Percentiles rank a stretch among this genome's conserved stretches.
Evolutionary conservation across 495 filamentous ascomycete genomes (phyloP).

Genomic region (Alectoria sarmentosa): DNA sequence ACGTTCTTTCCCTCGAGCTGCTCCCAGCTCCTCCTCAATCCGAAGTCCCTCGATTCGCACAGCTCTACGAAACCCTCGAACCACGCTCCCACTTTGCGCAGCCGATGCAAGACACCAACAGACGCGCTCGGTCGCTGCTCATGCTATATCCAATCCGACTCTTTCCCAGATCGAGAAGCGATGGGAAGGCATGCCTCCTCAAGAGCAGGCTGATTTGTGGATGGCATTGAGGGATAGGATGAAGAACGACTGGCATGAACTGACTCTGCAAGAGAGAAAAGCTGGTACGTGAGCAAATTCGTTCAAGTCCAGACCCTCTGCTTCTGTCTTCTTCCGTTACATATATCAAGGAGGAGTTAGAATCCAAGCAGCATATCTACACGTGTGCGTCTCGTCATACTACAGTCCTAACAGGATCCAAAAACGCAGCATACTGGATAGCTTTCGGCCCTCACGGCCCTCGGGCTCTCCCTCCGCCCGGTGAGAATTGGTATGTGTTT

Average conservation of each 20-base stretch:
- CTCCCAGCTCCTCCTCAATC: slow-evolving; percentile 20
- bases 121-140: slow-evolving; percentile 59
- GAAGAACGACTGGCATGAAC: slow-evolving; percentile 92
- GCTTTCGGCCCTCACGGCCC: slow-evolving; percentile 95
- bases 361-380: neutral
- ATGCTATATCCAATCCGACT: slow-evolving; percentile 95
- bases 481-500: slow-evolving; percentile 68
- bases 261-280: slow-evolving; percentile 96
- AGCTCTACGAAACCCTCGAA: slow-evolving; percentile 6
- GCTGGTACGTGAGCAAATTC: slow-evolving; percentile 66
- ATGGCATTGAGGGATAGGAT: slow-evolving; percentile 96
- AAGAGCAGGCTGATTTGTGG: slow-evolving; percentile 99
- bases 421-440: slow-evolving; percentile 84
- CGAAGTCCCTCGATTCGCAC: slow-evolving; percentile 18
- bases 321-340: slow-evolving; percentile 8
- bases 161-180: slow-evolving; percentile 98
- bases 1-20: slow-evolving; percentile 27
- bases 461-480: slow-evolving; percentile 70
- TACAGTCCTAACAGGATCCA: slow-evolving; percentile 6
- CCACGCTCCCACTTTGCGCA: slow-evolving; percentile 12
- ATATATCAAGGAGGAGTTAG: slow-evolving; percentile 5
- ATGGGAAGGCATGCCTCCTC: slow-evolving; percentile 93
- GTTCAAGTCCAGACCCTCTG: neutral
- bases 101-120: slow-evolving; percentile 39
- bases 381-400: slow-evolving; percentile 1